phyloP scores from a whole-genome alignment of 2,329 filamentous ascomycete genomes.

The Berkeleyomyces rouxiae region DNA sequence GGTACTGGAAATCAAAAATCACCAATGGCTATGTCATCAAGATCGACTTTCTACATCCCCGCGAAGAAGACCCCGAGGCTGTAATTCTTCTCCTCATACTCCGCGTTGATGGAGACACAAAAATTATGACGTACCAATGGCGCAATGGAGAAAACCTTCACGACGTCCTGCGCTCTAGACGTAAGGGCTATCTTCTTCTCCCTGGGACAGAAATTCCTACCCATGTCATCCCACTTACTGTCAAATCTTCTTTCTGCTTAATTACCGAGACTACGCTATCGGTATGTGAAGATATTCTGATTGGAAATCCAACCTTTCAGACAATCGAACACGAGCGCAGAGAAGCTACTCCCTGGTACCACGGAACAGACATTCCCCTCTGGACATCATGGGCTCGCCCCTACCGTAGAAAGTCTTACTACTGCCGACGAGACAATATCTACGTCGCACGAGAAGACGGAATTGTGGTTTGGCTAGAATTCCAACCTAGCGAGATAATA shows the following conservation, averaged over 20 bases:
- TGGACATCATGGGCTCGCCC: conserved; percentile 81
- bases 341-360: conserved; percentile 28
- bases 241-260: conserved; percentile 53
- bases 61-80: conserved; percentile 50
- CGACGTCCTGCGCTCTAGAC: conserved; percentile 26
- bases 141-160: conserved; percentile 32
- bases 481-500: conserved; percentile 36
- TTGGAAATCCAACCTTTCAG: conserved; percentile 33
- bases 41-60: conserved; percentile 71
- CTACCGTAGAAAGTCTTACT: conserved; percentile 45
- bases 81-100: conserved; percentile 60
- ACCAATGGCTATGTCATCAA: conserved; percentile 64
- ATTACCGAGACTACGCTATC: conserved; percentile 44
- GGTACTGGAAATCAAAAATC: conserved; percentile 25
- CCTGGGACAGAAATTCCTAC: conserved; percentile 39
- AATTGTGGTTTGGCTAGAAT: conserved; percentile 54
- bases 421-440: conserved; percentile 54
- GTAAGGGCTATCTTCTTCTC: conserved; percentile 33
- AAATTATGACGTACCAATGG: conserved; percentile 46
- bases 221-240: conserved; percentile 54
- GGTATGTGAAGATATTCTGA: conserved; percentile 37
- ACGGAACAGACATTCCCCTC: conserved; percentile 35
- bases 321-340: conserved; percentile 27
- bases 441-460: conserved; percentile 85
- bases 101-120: conserved; percentile 30